phyloP scores from a whole-genome alignment of 1,284 basidiomycete species.

The Moesziomyces sp. region DNA sequence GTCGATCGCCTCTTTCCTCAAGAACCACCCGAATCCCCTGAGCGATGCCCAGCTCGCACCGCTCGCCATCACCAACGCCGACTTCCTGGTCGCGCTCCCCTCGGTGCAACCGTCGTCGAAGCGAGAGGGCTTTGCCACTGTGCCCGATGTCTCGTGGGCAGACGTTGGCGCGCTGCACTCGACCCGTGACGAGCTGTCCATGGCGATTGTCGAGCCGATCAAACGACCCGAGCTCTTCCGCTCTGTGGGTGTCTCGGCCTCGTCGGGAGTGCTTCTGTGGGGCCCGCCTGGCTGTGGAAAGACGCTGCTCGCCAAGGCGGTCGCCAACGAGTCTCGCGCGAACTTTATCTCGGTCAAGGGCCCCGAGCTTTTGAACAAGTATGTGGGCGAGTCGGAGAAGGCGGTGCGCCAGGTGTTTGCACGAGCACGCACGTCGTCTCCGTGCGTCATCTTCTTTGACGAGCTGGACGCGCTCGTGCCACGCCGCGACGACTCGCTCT shows the following conservation, averaged over 20 bases:
- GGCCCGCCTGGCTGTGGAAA: conserved; percentile 98
- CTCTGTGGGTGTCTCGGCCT: conserved; percentile 82
- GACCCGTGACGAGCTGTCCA: conserved; percentile 89
- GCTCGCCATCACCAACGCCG: conserved; percentile 78
- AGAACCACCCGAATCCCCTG: conserved; percentile 82
- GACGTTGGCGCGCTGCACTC: conserved; percentile 91
- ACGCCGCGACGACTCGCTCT: conserved; percentile 86
- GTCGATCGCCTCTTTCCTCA: conserved; percentile 89
- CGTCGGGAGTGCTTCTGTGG: conserved; percentile 88
- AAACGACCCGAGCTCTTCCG: conserved; percentile 87
- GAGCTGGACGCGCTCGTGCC: conserved; percentile 97
- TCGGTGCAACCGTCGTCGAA: conserved; percentile 94
- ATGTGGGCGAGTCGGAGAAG: conserved; percentile 95
- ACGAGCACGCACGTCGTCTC: conserved; percentile 84
- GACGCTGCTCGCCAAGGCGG: conserved; percentile 93
- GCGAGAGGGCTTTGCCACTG: conserved; percentile 95
- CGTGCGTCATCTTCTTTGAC: conserved; percentile 94
- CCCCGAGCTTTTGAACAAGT: conserved; percentile 94
- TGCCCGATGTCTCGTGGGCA: conserved; percentile 93
- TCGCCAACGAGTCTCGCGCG: conserved; percentile 91
- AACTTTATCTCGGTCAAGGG: conserved; percentile 99
- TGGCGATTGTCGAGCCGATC: conserved; percentile 97
- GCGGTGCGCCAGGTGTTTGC: conserved; percentile 94
- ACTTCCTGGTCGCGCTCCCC: conserved; percentile 80
- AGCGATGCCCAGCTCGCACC: conserved; percentile 80